Evolutionary conservation across 169 alveolate genomes (phyloP), one percentile per base, ranked within the genome.

Genomic region (Plasmodium ovale): DNA sequence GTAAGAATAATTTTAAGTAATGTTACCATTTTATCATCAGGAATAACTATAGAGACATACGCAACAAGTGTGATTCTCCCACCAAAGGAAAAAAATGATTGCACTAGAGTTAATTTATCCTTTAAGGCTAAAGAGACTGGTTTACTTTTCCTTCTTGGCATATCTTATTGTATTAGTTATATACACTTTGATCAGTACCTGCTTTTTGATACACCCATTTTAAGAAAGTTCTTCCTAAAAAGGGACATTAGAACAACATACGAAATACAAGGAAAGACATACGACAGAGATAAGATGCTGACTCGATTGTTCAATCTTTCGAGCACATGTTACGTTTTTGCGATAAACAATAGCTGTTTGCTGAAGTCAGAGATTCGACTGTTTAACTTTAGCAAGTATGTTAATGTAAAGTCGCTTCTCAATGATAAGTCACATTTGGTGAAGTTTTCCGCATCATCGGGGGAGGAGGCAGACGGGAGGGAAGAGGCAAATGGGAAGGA

Each of bases 71-170:
- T 85, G 4, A 42, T 85, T 39, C 51, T 85, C n/a, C 44, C 59
- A 31, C 21, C 91, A 1, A 85, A 69, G 49, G 69, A 53, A 71
- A 85, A 85, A 35, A 85, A 85, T 7, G 42, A 69, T n/a, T n/a
- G 23, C 1, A 85, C 85, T 3, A 85, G 69, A 44, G 64, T 69
- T 7, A 62, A 49, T 6, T 39, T 85, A 29, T 54, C 87, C 3
- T 85, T 85, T 72, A 85, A 71, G 10, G 77, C 91, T 1, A 85
- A 85, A 85, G 74, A 67, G 27, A 56, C 91, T 0, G 91, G 91
- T 3, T 39, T 85, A 7, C 14, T 85, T n/a, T 70, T 56, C 42
- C 19, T 68, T 5, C 56, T 85, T 19, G 91, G 91, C 3, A 71
- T 85, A 21, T 68, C 91, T 10, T 85, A 85, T 47, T 56, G 87